Evolutionary conservation across 352 stramenopile species (phyloP).

Genomic region (Globisporangium alternatum): DNA sequence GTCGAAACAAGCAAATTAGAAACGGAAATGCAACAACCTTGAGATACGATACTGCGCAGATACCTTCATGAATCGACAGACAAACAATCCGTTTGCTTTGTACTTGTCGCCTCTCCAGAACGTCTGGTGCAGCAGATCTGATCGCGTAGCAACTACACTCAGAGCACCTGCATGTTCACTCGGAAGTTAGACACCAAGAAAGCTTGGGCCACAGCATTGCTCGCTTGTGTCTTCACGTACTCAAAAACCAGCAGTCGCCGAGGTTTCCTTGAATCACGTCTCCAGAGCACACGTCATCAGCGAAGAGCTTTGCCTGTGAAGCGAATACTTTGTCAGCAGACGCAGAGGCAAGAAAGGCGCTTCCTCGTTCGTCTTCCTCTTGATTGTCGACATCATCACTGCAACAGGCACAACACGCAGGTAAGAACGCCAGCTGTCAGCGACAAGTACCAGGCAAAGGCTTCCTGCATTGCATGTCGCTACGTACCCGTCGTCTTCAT

Average conservation of each 20-base stretch:
- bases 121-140: slow-evolving; percentile 72
- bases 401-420: neutral
- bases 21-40: neutral
- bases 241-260: slow-evolving; percentile 92
- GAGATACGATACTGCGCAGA: neutral
- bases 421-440: neutral
- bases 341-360: slow-evolving; percentile 17
- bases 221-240: slow-evolving; percentile 19
- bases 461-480: neutral
- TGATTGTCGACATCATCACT: slow-evolving; percentile 27
- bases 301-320: slow-evolving; percentile 67
- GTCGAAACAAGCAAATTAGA: neutral
- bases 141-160: slow-evolving; percentile 81
- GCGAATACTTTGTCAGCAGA: slow-evolving; percentile 48
- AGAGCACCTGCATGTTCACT: slow-evolving; percentile 56
- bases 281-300: slow-evolving; percentile 65
- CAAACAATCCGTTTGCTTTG: slow-evolving; percentile 78
- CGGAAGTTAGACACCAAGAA: neutral
- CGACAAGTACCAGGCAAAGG: neutral
- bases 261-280: slow-evolving; percentile 90
- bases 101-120: slow-evolving; percentile 77
- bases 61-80: slow-evolving; percentile 93
- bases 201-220: neutral
- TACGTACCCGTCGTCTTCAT: slow-evolving; percentile 22
- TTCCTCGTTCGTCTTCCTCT: slow-evolving; percentile 25